Evolutionary conservation across 2,329 filamentous ascomycete species (phyloP).

Genomic region (Epichloe uncinata): DNA sequence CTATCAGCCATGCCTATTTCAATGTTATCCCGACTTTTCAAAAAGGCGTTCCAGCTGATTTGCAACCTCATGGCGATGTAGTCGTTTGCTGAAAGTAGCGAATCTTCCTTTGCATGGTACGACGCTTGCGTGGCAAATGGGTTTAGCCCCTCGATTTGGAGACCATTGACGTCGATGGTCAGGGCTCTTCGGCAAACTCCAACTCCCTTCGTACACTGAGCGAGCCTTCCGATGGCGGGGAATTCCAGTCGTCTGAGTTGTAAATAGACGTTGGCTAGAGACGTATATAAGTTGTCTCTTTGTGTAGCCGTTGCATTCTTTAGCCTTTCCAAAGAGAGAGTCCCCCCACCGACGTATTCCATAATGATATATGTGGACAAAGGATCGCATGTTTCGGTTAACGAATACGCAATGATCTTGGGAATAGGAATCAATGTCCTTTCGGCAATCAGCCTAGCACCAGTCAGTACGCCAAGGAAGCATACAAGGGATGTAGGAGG

Average conservation of each 20-base stretch:
- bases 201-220: neutral
- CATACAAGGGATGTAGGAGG: too few relatives aligned
- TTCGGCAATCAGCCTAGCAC: too few relatives aligned
- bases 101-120: neutral
- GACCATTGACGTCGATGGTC: slow-evolving; percentile 7
- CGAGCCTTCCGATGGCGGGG: slow-evolving; percentile 6
- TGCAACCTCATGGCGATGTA: slow-evolving; percentile 6
- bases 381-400: neutral
- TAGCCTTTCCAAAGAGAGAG: slow-evolving; percentile 1
- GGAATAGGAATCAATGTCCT: neutral
- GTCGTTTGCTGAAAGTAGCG: slow-evolving; percentile 4
- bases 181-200: slow-evolving; percentile 3
- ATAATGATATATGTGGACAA: slow-evolving; percentile 6
- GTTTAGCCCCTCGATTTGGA: slow-evolving; percentile 6
- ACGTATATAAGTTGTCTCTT: slow-evolving; percentile 3
- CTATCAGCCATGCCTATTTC: too few relatives aligned
- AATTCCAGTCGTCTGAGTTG: slow-evolving; percentile 9
- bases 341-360: neutral
- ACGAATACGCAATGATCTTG: neutral
- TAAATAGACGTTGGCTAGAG: slow-evolving; percentile 8
- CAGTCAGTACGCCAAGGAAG: too few relatives aligned
- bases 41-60: slow-evolving; percentile 6
- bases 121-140: slow-evolving; percentile 4
- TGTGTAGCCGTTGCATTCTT: slow-evolving; percentile 1
- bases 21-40: neutral